Conservation (phyloP, 164 flowering plant species). For the Kalanchoe fedtschenkoi region DNA sequence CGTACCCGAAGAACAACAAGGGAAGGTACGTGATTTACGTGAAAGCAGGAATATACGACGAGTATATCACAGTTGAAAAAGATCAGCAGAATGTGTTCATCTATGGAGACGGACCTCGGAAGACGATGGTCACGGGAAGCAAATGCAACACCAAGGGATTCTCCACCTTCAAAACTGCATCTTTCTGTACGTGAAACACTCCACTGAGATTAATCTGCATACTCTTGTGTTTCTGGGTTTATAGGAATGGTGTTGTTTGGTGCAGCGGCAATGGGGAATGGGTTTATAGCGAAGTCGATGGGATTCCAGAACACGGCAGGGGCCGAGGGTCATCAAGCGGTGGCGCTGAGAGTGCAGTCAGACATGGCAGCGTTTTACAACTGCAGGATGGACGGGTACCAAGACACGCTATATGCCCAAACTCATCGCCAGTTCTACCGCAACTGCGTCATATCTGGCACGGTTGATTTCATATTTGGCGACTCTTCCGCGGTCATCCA, state of each 20-base stretch:
- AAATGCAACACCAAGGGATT: constrained; percentile 18
- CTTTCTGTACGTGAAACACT: constrained; percentile 27
- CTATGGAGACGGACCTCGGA: constrained; percentile 61
- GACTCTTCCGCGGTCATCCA: constrained; percentile 32
- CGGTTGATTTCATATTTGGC: constrained; percentile 58
- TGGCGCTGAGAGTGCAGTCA: constrained; percentile 34
- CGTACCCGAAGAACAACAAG: constrained; percentile 28
- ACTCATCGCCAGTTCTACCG: constrained; percentile 42
- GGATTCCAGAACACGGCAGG: constrained; percentile 63
- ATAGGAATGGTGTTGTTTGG: too few species aligned
- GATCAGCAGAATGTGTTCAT: constrained; percentile 32
- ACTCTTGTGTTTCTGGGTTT: too few species aligned
- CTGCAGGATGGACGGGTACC: constrained; percentile 53
- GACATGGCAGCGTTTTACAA: constrained; percentile 40
- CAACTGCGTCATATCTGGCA: constrained; percentile 50
- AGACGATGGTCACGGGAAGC: constrained; percentile 39
- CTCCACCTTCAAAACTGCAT: constrained; percentile 32
- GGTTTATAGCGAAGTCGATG: constrained; percentile 37
- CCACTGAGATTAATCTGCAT: background rate
- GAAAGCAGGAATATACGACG: constrained; percentile 50
- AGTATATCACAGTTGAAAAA: constrained; percentile 28
- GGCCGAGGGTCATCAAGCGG: constrained; percentile 53
- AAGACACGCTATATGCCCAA: constrained; percentile 47
- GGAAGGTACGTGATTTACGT: constrained; percentile 41
- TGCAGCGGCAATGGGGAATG: constrained; percentile 22